Percentiles rank a stretch among this genome's conserved stretches.
Conservation (phyloP, 176 grass and related monocot species). For the Cenchrus americanus region DNA sequence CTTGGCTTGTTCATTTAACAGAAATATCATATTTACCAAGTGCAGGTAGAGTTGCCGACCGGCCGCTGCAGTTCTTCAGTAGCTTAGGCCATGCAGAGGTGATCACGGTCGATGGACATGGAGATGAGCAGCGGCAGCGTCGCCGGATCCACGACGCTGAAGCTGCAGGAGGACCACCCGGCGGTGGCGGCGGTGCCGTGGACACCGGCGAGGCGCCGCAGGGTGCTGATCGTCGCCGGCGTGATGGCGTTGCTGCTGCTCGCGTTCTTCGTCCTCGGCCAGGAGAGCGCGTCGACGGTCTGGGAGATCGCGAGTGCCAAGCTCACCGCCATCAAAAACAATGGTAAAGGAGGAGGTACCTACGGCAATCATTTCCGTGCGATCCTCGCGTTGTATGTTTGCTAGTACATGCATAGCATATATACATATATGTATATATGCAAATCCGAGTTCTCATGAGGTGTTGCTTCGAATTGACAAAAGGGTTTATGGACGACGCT, state of each 20-base stretch:
- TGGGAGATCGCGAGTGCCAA: conserved; percentile 32
- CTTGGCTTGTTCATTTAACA: too few species aligned
- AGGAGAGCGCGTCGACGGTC: neutral
- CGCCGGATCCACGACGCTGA: too few species aligned
- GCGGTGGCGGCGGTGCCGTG: neutral
- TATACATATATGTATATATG: too few species aligned
- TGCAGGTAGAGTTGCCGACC: too few species aligned
- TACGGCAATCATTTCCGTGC: neutral
- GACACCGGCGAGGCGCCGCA: neutral
- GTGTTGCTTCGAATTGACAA: neutral
- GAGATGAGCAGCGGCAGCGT: neutral
- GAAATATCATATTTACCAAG: too few species aligned
- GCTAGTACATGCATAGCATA: too few species aligned
- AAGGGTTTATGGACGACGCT: neutral
- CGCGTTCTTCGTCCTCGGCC: conserved; percentile 14
- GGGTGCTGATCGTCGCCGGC: neutral
- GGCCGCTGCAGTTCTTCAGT: too few species aligned
- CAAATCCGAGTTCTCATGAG: too few species aligned
- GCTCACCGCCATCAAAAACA: neutral
- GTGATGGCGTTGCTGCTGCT: conserved; percentile 29
- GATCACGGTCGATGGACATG: too few species aligned
- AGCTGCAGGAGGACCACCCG: neutral
- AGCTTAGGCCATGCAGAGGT: too few species aligned
- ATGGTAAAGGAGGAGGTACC: neutral
- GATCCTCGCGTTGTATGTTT: too few species aligned